Percentiles rank a stretch among this genome's conserved stretches.
These are phyloP conservation scores for Ormosia semicastrata DNA, from an alignment of 306 rosid species.

Conservation along the genomic window DNA sequence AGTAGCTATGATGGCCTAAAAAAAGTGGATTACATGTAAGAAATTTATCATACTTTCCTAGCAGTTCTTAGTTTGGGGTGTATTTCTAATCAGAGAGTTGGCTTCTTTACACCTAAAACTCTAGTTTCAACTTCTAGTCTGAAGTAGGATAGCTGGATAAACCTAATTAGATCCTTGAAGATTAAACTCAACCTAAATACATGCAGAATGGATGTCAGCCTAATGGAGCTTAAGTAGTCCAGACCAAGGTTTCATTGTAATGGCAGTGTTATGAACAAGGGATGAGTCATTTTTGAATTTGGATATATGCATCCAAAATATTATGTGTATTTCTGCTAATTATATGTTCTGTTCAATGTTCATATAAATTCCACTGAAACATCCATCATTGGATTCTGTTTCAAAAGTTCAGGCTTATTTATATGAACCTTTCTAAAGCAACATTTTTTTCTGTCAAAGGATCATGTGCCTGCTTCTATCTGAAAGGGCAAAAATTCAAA, in stretches of 20 bases:
- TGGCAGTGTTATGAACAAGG: neutral
- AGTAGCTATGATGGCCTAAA: slow-evolving; percentile 22
- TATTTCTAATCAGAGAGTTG: neutral
- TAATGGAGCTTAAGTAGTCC: neutral
- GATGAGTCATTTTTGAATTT: neutral
- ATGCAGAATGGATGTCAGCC: neutral
- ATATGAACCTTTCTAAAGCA: neutral
- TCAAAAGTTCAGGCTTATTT: neutral
- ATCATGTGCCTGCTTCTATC: neutral
- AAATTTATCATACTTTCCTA: neutral
- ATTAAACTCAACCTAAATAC: neutral
- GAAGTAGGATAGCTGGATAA: neutral
- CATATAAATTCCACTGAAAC: neutral
- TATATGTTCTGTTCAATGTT: neutral
- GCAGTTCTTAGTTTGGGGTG: neutral
- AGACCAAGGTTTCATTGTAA: neutral
- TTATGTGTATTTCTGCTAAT: neutral
- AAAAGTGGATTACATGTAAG: slow-evolving; percentile 46
- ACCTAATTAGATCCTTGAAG: neutral
- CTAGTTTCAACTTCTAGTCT: neutral
- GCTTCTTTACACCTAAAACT: neutral
- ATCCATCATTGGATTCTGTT: neutral
- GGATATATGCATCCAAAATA: neutral
- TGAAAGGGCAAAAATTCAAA: neutral
- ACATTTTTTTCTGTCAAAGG: neutral